phyloP scores from a whole-genome alignment of 1,139 yeast genomes.

The Suhomyces yuchorum region DNA sequence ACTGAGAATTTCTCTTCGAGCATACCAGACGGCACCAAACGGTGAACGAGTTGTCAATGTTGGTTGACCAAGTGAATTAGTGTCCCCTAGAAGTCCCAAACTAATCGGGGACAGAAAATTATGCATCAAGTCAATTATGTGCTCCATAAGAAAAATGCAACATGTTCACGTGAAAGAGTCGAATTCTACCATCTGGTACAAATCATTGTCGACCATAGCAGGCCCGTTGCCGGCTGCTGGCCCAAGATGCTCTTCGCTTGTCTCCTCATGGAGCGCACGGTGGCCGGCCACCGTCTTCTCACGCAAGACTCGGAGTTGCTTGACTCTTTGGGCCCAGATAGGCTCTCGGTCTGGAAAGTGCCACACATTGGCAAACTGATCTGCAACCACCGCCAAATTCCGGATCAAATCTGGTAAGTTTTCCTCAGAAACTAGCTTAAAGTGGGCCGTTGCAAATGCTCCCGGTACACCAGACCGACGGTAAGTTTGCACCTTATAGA shows the following conservation, averaged over 20 bases:
- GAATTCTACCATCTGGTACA: constrained; percentile 41
- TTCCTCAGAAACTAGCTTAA: constrained; percentile 64
- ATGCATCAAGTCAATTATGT: not conserved
- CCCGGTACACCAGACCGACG: constrained; percentile 75
- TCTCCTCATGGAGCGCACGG: constrained; percentile 28
- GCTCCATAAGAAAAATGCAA: not conserved
- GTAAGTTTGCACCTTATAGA: constrained; percentile 62
- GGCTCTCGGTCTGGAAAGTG: constrained; percentile 51
- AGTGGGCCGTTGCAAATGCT: constrained; percentile 72
- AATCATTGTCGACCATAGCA: constrained; percentile 22
- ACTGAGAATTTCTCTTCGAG: no score
- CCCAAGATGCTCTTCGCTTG: constrained; percentile 10
- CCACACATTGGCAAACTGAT: constrained; percentile 77
- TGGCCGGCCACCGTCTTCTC: constrained; percentile 42
- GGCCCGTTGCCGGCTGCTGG: not conserved
- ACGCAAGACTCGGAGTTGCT: constrained; percentile 54
- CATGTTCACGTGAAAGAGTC: not conserved
- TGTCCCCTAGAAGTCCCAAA: no score
- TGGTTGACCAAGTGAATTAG: no score
- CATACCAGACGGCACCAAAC: no score
- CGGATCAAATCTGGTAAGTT: constrained; percentile 66
- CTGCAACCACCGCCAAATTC: constrained; percentile 65
- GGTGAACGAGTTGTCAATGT: no score
- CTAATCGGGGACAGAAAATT: no score
- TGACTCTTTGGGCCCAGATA: constrained; percentile 68